phyloP scores from a whole-genome alignment of 2,329 filamentous ascomycete genomes.

The Fusarium nygamai region DNA sequence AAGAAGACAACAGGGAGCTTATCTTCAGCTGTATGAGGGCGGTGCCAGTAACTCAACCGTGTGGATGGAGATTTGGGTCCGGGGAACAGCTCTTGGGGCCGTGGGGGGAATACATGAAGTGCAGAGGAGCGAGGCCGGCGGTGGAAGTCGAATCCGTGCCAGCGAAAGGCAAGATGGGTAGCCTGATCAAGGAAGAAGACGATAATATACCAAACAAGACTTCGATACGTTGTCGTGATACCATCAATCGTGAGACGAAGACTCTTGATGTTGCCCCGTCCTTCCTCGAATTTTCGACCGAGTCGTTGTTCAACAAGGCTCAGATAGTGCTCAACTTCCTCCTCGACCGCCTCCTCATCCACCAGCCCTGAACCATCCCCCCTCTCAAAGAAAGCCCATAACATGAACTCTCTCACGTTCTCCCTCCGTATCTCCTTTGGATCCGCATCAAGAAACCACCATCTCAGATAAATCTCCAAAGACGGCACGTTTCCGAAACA shows the following conservation, averaged over 20 bases:
- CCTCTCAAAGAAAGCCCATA: slow-evolving; percentile 73
- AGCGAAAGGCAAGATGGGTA: slow-evolving; percentile 56
- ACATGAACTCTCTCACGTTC: slow-evolving; percentile 73
- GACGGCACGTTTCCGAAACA: slow-evolving; percentile 66
- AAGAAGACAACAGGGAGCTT: slow-evolving; percentile 72
- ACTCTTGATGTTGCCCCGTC: slow-evolving; percentile 64
- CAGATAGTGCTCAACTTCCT: slow-evolving; percentile 59
- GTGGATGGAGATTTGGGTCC: slow-evolving; percentile 58
- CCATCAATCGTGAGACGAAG: slow-evolving; percentile 74
- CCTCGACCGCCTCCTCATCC: slow-evolving; percentile 45
- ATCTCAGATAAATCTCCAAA: slow-evolving; percentile 64
- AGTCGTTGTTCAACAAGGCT: slow-evolving; percentile 63
- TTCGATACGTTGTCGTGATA: slow-evolving; percentile 68
- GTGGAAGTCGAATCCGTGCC: slow-evolving; percentile 63
- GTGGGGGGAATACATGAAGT: slow-evolving; percentile 64
- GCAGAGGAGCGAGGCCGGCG: slow-evolving; percentile 46
- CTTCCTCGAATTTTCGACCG: slow-evolving; percentile 60
- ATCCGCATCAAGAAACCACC: slow-evolving; percentile 74
- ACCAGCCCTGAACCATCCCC: slow-evolving; percentile 38
- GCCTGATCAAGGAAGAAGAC: slow-evolving; percentile 64
- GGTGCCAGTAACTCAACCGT: slow-evolving; percentile 71
- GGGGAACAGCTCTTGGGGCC: slow-evolving; percentile 61
- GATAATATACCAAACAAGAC: slow-evolving; percentile 71
- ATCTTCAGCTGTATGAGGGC: slow-evolving; percentile 61
- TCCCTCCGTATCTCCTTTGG: slow-evolving; percentile 68